phyloP scores from a whole-genome alignment of 2,329 filamentous ascomycete genomes.

The Westerdykella ornata region DNA sequence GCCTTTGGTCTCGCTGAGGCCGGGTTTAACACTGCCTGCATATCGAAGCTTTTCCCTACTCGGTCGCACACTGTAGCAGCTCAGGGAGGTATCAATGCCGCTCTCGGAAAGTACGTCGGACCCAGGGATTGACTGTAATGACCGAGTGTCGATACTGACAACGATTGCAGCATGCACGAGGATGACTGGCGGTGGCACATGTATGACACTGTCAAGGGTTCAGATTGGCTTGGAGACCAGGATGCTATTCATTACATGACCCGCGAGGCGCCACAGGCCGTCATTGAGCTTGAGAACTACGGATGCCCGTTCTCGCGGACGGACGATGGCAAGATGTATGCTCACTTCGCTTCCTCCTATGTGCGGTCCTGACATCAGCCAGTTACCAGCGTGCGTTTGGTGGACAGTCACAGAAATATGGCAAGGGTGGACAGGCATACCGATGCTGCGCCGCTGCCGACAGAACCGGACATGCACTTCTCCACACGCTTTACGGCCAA shows the following conservation, averaged over 20 bases:
- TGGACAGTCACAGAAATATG: conserved; percentile 90
- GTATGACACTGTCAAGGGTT: conserved; percentile 98
- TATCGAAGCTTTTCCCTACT: conserved; percentile 79
- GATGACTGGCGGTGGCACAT: conserved; percentile 99
- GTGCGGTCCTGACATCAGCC: conserved; percentile 9
- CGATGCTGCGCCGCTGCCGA: conserved; percentile 94
- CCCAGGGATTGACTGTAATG: not conserved
- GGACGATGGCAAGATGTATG: conserved; percentile 88
- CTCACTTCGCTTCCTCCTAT: not conserved
- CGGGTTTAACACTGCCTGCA: conserved; percentile 84
- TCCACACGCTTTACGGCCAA: conserved; percentile 98
- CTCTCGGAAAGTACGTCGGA: conserved; percentile 61
- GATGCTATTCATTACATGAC: conserved; percentile 99
- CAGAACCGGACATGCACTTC: conserved; percentile 91
- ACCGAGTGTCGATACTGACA: conserved; percentile 17
- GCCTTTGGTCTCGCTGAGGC: conserved; percentile 82
- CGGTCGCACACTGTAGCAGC: conserved; percentile 75
- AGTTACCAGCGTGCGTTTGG: conserved; percentile 97
- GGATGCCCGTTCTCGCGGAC: conserved; percentile 95
- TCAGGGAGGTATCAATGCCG: conserved; percentile 77
- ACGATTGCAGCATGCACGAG: conserved; percentile 68
- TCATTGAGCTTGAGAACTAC: conserved; percentile 95
- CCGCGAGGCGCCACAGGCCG: conserved; percentile 81
- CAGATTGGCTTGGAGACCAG: conserved; percentile 95
- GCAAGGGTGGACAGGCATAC: conserved; percentile 97